phyloP scores from a whole-genome alignment of 1,139 yeast species.

The Zygosaccharomyces pseudobailii region DNA sequence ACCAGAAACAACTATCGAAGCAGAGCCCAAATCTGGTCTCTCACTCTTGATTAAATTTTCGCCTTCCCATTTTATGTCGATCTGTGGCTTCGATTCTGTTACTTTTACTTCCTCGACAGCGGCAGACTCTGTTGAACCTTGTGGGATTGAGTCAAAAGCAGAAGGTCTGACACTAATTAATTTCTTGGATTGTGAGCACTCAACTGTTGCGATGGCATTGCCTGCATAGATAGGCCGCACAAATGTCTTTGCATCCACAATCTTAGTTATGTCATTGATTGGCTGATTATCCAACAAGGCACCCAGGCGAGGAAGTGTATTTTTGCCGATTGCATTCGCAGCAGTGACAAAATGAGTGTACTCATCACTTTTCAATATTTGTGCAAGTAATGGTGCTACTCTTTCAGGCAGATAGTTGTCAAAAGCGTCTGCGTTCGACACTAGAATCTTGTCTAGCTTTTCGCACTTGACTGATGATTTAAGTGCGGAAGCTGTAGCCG shows the following conservation, averaged over 20 bases:
- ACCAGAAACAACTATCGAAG: slow-evolving; percentile 77
- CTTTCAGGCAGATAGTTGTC: slow-evolving; percentile 63
- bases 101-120: slow-evolving; percentile 47
- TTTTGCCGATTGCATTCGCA: slow-evolving; percentile 83
- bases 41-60: slow-evolving; percentile 63
- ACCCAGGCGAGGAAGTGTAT: slow-evolving; percentile 78
- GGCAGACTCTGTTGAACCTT: slow-evolving; percentile 39
- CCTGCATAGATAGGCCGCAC: slow-evolving; percentile 96
- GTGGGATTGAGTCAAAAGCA: slow-evolving; percentile 62
- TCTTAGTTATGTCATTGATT: slow-evolving; percentile 69
- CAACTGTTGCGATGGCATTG: slow-evolving; percentile 81
- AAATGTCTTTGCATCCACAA: slow-evolving; percentile 65
- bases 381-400: slow-evolving; percentile 53
- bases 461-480: slow-evolving; percentile 37
- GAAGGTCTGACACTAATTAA: slow-evolving; percentile 79
- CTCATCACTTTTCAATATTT: slow-evolving; percentile 42
- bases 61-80: slow-evolving; percentile 24
- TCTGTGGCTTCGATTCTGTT: slow-evolving; percentile 7
- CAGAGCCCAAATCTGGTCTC: slow-evolving; percentile 88
- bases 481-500: slow-evolving; percentile 39
- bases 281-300: slow-evolving; percentile 88
- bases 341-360: slow-evolving; percentile 74
- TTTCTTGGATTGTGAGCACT: slow-evolving; percentile 59
- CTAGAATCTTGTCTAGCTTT: slow-evolving; percentile 42
- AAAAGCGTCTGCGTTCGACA: slow-evolving; percentile 47